Base-by-base conservation (phyloP, 2,329 filamentous ascomycete genomes). In the Neocucurbitaria cava region DNA sequence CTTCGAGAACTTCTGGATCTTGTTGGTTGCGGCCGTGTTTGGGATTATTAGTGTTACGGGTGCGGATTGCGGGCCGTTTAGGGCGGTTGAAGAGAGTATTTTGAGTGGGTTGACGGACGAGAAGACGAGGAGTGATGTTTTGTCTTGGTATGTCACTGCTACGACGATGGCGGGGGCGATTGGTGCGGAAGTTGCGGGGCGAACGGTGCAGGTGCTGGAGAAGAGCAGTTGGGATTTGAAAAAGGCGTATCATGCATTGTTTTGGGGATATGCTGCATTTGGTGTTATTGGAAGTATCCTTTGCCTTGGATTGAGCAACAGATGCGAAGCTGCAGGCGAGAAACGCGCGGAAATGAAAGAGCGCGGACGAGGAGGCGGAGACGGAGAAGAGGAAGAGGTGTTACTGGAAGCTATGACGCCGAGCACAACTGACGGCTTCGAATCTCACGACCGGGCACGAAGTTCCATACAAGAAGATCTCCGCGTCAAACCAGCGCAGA, bases 261-360 rank as follows among this genome's bases (percentile, higher is more conserved):
- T 81, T 54, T 77, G 73, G 70, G 58, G 73, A 2, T 81, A 81
- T 59, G 76, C 77, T 18, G 64, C 66, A 0, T 74, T 80, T 47
- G 79, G 79, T 0, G 26, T 74, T 5, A 40, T 79, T 8, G 79
- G 79, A 38, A 69, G 72, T 21, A 58, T 70, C 0, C 48, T 79
- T 20, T 77, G 74, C 20, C 44, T 78, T 11, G 61, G 75, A 1
- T 52, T 81, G 53, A 81, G 76, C 53, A 50, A 60, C 26, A 61
- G 68, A n/a, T 79, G 77, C 46, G 79, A 81, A 60, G 69, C 64
- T 31, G 65, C 71, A n/a, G 68, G 72, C 18, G 63, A 68, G 47
- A 73, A 66, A 44, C 58, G 44, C 20, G 50, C 54, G 11, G 68
- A 70, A 52, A 66, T 67, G 68, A 55, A 58, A 56, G 63, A 69